These are phyloP conservation scores for Hymenotorrendiella dingleyae DNA, from an alignment of 2,329 filamentous ascomycete genomes.

Conservation along the genomic window DNA sequence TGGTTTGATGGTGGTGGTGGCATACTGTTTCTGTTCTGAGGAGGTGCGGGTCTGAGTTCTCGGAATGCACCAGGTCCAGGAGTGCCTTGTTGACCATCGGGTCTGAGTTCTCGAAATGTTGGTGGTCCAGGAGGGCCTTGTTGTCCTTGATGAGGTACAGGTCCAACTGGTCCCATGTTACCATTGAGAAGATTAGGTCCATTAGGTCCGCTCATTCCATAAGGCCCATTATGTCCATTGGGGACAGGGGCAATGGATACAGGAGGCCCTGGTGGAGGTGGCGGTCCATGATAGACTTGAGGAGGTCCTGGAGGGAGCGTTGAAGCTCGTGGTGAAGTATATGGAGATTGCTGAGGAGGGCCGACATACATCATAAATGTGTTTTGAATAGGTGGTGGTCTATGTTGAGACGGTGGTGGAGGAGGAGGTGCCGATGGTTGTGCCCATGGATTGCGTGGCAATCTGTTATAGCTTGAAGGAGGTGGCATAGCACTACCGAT, in stretches of 20 bases:
- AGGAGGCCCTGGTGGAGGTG: background rate
- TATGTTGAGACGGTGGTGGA: slow-evolving; percentile 2
- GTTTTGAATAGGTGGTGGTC: slow-evolving; percentile 1
- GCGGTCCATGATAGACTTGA: background rate
- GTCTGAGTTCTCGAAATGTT: too few species aligned
- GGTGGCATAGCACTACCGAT: slow-evolving; percentile 1
- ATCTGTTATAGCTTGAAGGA: background rate
- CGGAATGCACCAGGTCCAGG: slow-evolving; percentile 8
- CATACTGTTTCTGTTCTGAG: slow-evolving; percentile 8
- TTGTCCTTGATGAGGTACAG: too few species aligned
- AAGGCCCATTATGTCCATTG: too few species aligned
- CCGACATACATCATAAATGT: slow-evolving; percentile 2
- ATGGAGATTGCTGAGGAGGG: slow-evolving; percentile 4
- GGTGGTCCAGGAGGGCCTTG: too few species aligned
- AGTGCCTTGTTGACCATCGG: background rate
- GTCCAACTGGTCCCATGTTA: too few species aligned
- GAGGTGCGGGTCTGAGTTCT: slow-evolving; percentile 17
- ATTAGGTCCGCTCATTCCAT: background rate
- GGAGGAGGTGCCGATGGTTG: slow-evolving; percentile 5
- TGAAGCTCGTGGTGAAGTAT: slow-evolving; percentile 8
- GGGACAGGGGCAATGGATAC: too few species aligned
- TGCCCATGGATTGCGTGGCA: slow-evolving; percentile 1
- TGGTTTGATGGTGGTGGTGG: background rate
- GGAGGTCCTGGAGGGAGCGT: slow-evolving; percentile 8
- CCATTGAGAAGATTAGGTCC: background rate